These are phyloP conservation scores for Saccharomyces pastorianus DNA, from an alignment of 1,139 yeast genomes.

Conservation along the genomic window DNA sequence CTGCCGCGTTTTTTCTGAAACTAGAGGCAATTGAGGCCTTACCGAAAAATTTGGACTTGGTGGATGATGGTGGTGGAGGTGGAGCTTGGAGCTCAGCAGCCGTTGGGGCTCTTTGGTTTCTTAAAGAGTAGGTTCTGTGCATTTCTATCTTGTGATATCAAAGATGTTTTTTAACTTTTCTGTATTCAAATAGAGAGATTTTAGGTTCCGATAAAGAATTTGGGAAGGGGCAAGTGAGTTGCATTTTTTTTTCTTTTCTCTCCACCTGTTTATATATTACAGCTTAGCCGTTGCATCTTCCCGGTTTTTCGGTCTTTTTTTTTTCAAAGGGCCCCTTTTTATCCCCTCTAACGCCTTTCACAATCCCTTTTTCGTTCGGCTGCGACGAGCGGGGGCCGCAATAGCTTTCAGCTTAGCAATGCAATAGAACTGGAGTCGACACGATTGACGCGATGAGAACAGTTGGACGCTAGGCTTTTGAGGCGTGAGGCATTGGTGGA, in stretches of 20 bases:
- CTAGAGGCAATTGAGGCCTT: constrained; percentile 58
- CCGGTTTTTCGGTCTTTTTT: background rate
- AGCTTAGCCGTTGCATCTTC: background rate
- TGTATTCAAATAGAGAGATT: background rate
- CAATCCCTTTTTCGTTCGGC: background rate
- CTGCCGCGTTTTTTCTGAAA: constrained; percentile 65
- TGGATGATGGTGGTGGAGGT: constrained; percentile 71
- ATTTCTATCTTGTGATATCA: constrained; percentile 29
- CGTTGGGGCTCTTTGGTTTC: constrained; percentile 73
- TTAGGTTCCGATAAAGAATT: background rate
- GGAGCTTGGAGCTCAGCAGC: constrained; percentile 76
- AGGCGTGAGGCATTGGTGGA: background rate
- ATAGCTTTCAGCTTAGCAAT: background rate
- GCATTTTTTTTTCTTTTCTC: background rate
- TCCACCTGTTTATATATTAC: background rate
- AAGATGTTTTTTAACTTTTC: background rate
- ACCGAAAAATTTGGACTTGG: constrained; percentile 67
- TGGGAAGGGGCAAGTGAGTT: background rate
- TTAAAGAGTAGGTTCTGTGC: constrained; percentile 80
- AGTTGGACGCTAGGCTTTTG: background rate
- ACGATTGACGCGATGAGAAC: background rate
- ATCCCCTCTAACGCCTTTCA: constrained; percentile 1
- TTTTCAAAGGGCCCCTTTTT: background rate
- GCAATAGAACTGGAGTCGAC: background rate
- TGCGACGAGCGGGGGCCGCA: background rate